Percentiles rank a stretch among this genome's conserved stretches.
phyloP scores from a whole-genome alignment of 2,329 filamentous ascomycete species.

The Trichophaea hybrida region DNA sequence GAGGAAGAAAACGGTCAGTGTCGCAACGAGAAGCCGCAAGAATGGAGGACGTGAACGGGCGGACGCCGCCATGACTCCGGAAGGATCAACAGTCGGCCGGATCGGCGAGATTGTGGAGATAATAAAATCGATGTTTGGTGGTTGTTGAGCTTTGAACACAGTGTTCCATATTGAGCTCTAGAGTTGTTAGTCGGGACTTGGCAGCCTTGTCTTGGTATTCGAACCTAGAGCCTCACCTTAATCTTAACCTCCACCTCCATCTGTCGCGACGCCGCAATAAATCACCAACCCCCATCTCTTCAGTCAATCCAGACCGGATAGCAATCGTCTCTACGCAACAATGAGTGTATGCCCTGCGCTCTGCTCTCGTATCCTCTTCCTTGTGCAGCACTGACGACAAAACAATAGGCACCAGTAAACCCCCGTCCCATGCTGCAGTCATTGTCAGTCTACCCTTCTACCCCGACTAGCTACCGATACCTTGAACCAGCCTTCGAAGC shows the following conservation, averaged over 20 bases:
- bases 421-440: slow-evolving; percentile 91
- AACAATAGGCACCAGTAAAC: slow-evolving; percentile 54
- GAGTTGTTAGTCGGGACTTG: background rate
- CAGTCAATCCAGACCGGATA: background rate
- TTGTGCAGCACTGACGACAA: background rate
- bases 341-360: background rate
- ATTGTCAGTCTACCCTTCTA: slow-evolving; percentile 45
- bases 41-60: background rate
- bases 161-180: background rate
- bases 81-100: background rate
- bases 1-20: background rate
- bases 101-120: background rate
- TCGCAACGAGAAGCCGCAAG: background rate
- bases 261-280: background rate
- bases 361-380: background rate
- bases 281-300: background rate
- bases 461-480: background rate
- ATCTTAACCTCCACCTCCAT: background rate
- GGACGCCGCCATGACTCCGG: background rate
- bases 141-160: background rate
- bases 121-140: background rate
- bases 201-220: background rate
- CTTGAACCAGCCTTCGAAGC: background rate
- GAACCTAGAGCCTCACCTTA: slow-evolving; percentile 3
- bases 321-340: background rate